Conservation (phyloP, 768 basidiomycete species). For the Galerina marginata region DNA sequence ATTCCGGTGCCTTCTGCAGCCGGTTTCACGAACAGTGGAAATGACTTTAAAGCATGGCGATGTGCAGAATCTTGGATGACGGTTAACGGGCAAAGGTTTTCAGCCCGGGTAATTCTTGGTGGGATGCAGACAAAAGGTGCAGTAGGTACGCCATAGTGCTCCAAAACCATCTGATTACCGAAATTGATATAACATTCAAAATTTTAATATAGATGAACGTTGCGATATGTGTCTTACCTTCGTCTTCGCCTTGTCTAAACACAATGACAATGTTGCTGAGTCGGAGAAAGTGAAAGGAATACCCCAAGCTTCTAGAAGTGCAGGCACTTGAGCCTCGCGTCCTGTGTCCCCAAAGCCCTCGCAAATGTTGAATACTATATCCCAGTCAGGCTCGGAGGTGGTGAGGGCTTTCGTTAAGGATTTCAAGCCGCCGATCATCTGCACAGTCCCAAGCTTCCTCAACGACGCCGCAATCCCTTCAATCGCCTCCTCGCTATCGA, state of each 20-base stretch:
- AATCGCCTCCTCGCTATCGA: constrained; percentile 25
- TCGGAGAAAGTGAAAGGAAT: constrained; percentile 32
- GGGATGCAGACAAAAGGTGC: constrained; percentile 27
- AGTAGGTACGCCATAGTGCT: constrained; percentile 27
- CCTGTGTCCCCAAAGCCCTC: constrained; percentile 25
- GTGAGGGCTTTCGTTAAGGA: constrained; percentile 19
- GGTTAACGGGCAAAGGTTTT: not conserved
- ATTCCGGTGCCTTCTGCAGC: constrained; percentile 24
- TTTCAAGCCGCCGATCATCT: constrained; percentile 26
- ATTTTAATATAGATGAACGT: not conserved
- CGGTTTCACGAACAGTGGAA: constrained; percentile 32
- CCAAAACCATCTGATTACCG: constrained; percentile 25
- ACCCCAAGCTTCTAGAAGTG: constrained; percentile 28
- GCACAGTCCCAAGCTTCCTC: constrained; percentile 22
- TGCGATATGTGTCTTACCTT: constrained; percentile 16
- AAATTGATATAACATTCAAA: not conserved
- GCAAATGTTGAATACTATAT: constrained; percentile 30
- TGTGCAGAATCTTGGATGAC: constrained; percentile 14
- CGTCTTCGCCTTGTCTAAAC: constrained; percentile 32
- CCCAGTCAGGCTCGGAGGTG: constrained; percentile 21
- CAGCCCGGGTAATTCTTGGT: constrained; percentile 13
- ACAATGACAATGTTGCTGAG: constrained; percentile 28
- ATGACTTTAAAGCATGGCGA: constrained; percentile 18
- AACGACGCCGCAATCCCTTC: constrained; percentile 21
- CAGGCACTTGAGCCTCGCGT: constrained; percentile 31